Conservation (phyloP, 129 eudicot species). For the Flaveria trinervia region DNA sequence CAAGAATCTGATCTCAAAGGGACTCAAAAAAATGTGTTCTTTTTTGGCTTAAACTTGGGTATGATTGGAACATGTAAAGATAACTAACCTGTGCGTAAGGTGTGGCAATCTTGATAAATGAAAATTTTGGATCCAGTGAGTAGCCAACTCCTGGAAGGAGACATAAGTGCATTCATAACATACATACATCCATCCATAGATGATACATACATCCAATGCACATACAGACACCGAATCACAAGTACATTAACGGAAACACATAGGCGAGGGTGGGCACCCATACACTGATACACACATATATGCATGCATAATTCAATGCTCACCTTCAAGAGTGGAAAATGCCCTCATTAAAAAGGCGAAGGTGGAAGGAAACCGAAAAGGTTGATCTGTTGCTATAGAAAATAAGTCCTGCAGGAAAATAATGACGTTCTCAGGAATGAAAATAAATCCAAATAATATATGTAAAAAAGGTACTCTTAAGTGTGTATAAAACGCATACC, state of each 20-base stretch:
- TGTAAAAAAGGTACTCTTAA: slow-evolving; percentile 12
- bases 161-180: slow-evolving; percentile 5
- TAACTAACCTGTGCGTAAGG: slow-evolving; percentile 84
- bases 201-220: not conserved
- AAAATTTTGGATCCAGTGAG: slow-evolving; percentile 80
- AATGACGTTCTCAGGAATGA: not conserved
- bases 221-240: not conserved
- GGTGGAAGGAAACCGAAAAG: slow-evolving; percentile 92
- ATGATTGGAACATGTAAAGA: slow-evolving; percentile 1
- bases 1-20: slow-evolving; percentile 16
- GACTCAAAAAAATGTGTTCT: not conserved
- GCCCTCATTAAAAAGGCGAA: slow-evolving; percentile 91
- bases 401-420: slow-evolving; percentile 74
- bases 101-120: slow-evolving; percentile 89
- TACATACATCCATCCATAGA: not conserved
- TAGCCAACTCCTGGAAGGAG: slow-evolving; percentile 73
- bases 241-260: not conserved
- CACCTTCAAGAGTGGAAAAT: slow-evolving; percentile 97
- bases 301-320: slow-evolving; percentile 11
- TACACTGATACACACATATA: not conserved
- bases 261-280: too few relatives aligned
- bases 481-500: slow-evolving; percentile 41
- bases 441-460: not conserved
- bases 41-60: not conserved
- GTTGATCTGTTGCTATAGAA: slow-evolving; percentile 96